A percentile compares a stretch with the other conserved stretches of the same genome.
Evolutionary conservation across 2,329 filamentous ascomycete genomes (phyloP).

Genomic region (Fusarium tanahbumbuense): DNA sequence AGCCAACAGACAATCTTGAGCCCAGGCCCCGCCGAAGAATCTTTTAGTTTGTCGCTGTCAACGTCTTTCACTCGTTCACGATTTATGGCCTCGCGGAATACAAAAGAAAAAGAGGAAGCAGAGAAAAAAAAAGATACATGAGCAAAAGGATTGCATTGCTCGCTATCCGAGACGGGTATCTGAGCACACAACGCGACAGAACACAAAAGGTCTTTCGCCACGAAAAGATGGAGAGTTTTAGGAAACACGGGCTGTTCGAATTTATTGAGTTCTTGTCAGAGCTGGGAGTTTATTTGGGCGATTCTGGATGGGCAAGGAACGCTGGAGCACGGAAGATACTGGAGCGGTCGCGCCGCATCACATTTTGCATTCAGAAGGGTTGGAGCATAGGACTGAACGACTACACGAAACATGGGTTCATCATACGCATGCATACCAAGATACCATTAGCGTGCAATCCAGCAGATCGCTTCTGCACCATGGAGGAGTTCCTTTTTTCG

Average conservation of each 20-base stretch:
- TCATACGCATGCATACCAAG: slow-evolving; percentile 38
- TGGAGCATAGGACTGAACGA: slow-evolving; percentile 39
- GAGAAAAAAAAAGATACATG: background rate
- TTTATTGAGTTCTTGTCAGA: slow-evolving; percentile 20
- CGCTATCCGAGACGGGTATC: background rate
- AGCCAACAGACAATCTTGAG: background rate
- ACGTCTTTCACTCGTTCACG: background rate
- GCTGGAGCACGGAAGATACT: slow-evolving; percentile 40
- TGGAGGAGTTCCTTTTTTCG: slow-evolving; percentile 31
- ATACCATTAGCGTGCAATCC: slow-evolving; percentile 27
- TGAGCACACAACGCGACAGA: background rate
- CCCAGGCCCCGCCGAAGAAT: background rate
- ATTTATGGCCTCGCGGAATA: background rate
- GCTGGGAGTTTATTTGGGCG: slow-evolving; percentile 38
- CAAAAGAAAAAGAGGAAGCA: background rate
- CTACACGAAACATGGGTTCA: slow-evolving; percentile 43
- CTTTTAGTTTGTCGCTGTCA: background rate
- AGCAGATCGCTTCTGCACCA: slow-evolving; percentile 25
- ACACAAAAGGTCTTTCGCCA: background rate
- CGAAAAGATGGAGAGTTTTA: slow-evolving; percentile 9
- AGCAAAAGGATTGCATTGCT: background rate
- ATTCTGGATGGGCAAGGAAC: slow-evolving; percentile 13
- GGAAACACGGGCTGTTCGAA: slow-evolving; percentile 14
- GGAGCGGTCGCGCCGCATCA: slow-evolving; percentile 37
- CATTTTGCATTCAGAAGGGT: slow-evolving; percentile 41